Percentiles rank a stretch among this genome's conserved stretches.
Evolutionary conservation across 768 basidiomycete genomes (phyloP).

Genomic region (Pilatotrama ljubarskyi): DNA sequence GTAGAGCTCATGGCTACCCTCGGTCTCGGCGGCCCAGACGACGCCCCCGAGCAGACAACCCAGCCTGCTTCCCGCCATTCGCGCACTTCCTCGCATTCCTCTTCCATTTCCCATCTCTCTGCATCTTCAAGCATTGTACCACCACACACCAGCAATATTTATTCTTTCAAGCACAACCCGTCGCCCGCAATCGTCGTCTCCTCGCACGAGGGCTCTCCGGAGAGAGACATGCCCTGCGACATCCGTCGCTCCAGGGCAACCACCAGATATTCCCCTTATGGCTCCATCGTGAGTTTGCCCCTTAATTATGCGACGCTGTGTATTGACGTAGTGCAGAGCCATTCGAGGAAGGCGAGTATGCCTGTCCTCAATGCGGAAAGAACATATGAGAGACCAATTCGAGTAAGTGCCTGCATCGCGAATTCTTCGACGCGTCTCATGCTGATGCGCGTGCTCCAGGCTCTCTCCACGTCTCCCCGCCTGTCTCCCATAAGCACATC

Average conservation of each 20-base stretch:
- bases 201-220: conserved; percentile 20
- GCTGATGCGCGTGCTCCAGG: conserved; percentile 17
- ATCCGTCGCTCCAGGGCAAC: conserved; percentile 27
- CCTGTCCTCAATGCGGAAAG: conserved; percentile 29
- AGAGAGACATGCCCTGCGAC: conserved; percentile 21
- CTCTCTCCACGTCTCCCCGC: conserved; percentile 33
- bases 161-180: conserved; percentile 20
- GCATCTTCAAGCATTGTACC: conserved; percentile 27
- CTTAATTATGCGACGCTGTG: background rate
- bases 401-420: conserved; percentile 24
- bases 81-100: conserved; percentile 44
- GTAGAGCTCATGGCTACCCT: conserved; percentile 85
- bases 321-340: conserved; percentile 25
- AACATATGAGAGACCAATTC: conserved; percentile 22
- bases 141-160: conserved; percentile 24
- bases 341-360: conserved; percentile 32
- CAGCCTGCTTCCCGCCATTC: conserved; percentile 34
- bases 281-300: conserved; percentile 29
- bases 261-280: conserved; percentile 36
- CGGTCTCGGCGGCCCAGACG: conserved; percentile 59
- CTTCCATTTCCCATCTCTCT: conserved; percentile 27
- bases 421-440: background rate
- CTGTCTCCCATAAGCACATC: conserved; percentile 24
- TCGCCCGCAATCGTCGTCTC: conserved; percentile 32
- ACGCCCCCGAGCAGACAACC: conserved; percentile 26